phyloP scores from a whole-genome alignment of 2,329 filamentous ascomycete genomes.

The Venturiaceae sp. region DNA sequence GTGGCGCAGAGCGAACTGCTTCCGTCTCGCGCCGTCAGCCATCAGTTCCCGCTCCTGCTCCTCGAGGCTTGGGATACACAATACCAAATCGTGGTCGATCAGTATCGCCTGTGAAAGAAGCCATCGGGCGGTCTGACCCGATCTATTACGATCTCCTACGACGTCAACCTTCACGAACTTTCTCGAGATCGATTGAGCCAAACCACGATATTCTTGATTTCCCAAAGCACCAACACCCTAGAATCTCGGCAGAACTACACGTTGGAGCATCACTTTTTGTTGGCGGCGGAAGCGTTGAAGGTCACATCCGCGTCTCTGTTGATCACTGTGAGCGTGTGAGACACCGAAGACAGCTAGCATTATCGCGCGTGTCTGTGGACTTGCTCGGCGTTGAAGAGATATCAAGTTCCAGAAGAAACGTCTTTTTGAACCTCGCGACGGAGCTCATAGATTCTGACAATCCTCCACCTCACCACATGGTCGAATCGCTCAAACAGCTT shows the following conservation, averaged over 20 bases:
- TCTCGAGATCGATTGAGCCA: conserved; percentile 34
- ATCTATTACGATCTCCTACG: conserved; percentile 32
- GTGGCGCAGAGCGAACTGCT: conserved; percentile 13
- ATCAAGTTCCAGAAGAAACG: conserved; percentile 31
- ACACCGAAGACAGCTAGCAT: conserved; percentile 33
- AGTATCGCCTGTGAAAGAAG: conserved; percentile 38
- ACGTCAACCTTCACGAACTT: conserved; percentile 37
- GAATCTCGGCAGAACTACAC: conserved; percentile 39
- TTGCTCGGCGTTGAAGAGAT: conserved; percentile 44
- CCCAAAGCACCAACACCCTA: conserved; percentile 37
- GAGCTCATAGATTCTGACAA: conserved; percentile 41
- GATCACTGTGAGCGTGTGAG: conserved; percentile 36
- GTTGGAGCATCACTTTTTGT: conserved; percentile 42
- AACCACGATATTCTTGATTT: conserved; percentile 37
- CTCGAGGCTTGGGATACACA: conserved; percentile 20
- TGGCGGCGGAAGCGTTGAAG: conserved; percentile 45
- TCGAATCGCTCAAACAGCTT: conserved; percentile 31
- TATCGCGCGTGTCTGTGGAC: conserved; percentile 41
- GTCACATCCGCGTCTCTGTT: conserved; percentile 36
- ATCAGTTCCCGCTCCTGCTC: conserved; percentile 16
- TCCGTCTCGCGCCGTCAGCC: conserved; percentile 10
- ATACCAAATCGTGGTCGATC: conserved; percentile 36
- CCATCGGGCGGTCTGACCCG: conserved; percentile 29
- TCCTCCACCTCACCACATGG: conserved; percentile 41
- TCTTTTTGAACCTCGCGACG: conserved; percentile 42